A percentile compares a stretch with the other conserved stretches of the same genome.
phyloP scores from a whole-genome alignment of 441 rosid genomes.

The Aquilaria agallochum region DNA sequence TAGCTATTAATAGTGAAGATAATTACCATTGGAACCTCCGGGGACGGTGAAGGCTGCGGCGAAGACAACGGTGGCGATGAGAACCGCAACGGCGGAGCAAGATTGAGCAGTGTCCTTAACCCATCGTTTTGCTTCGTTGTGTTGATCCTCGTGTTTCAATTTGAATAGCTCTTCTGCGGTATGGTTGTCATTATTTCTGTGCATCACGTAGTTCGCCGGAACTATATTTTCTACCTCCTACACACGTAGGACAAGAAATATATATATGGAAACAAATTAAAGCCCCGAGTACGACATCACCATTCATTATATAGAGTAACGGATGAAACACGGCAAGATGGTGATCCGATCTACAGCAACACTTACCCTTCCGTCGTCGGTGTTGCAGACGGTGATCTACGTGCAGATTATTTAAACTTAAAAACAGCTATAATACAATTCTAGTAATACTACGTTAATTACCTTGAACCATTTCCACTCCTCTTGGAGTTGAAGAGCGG shows the following conservation, averaged over 20 bases:
- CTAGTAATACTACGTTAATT: not conserved
- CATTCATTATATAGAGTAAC: too few species aligned
- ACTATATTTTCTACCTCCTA: constrained; percentile 9
- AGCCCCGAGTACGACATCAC: too few species aligned
- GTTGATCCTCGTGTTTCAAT: not conserved
- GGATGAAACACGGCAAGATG: too few species aligned
- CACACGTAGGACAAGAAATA: too few species aligned
- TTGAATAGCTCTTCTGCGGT: constrained; percentile 14
- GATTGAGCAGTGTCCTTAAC: constrained; percentile 18
- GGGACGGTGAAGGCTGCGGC: constrained; percentile 26
- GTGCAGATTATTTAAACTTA: too few species aligned
- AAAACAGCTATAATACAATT: too few species aligned
- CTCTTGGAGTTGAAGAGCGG: constrained; percentile 15
- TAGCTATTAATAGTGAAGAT: too few species aligned
- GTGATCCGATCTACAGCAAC: too few species aligned
- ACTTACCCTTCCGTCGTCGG: too few species aligned
- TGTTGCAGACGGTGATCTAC: too few species aligned
- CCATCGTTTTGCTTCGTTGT: constrained; percentile 16
- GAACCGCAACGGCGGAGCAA: constrained; percentile 19
- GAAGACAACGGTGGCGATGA: constrained; percentile 21
- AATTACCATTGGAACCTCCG: constrained; percentile 12
- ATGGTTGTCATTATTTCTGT: not conserved
- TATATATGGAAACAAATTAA: too few species aligned
- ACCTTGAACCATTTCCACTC: constrained; percentile 25
- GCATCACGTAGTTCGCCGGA: constrained; percentile 10